Conservation (phyloP, 441 rosid genomes). For the Capsella rubella region DNA sequence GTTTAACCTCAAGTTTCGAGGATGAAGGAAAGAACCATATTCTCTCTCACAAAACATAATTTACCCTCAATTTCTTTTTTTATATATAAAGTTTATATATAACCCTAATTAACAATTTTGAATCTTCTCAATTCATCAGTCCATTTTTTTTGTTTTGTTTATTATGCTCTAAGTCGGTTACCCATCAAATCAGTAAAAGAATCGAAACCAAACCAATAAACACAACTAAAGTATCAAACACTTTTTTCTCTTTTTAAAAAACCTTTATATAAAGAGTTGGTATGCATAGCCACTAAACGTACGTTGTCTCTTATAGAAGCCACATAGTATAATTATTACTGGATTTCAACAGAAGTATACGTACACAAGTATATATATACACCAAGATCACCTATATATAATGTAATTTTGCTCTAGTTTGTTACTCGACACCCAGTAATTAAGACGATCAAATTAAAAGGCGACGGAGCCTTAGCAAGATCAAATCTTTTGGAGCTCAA, state of each 20-base stretch:
- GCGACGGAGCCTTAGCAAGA: neutral
- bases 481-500: conserved; percentile 5
- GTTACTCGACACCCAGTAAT: neutral
- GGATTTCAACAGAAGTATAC: conserved; percentile 1
- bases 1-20: conserved; percentile 16
- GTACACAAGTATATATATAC: neutral
- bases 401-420: conserved; percentile 1
- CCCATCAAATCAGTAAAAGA: conserved; percentile 33
- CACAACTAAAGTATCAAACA: conserved; percentile 33
- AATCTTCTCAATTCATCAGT: too few relatives aligned
- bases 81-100: too few relatives aligned
- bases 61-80: too few relatives aligned
- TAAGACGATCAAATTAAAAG: neutral
- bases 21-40: conserved; percentile 33
- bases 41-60: neutral
- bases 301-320: conserved; percentile 29
- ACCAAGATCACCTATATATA: neutral
- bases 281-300: conserved; percentile 24
- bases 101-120: too few relatives aligned
- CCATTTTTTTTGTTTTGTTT: too few relatives aligned
- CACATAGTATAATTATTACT: conserved; percentile 2
- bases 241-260: neutral
- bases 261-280: conserved; percentile 28
- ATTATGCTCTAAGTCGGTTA: neutral
- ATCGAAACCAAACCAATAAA: conserved; percentile 34